Evolutionary conservation across 2,329 filamentous ascomycete genomes (phyloP).

Genomic region (Monilinia vaccinii-corymbosi): DNA sequence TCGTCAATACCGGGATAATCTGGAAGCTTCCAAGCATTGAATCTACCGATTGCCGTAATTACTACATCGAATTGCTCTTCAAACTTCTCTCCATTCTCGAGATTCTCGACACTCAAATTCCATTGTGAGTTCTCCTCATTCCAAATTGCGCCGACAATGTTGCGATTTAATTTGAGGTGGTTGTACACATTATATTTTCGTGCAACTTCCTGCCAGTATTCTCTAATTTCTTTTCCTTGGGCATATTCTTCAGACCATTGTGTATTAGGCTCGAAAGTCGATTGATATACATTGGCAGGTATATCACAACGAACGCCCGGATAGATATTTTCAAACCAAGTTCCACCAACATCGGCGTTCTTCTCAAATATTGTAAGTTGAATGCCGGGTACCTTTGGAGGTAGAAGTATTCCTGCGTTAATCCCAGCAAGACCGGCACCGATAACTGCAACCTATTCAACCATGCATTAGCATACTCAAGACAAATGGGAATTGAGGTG

Average conservation of each 20-base stretch:
- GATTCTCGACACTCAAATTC: slow-evolving; percentile 34
- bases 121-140: slow-evolving; percentile 42
- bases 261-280: slow-evolving; percentile 51
- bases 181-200: slow-evolving; percentile 56
- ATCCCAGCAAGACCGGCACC: slow-evolving; percentile 57
- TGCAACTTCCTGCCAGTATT: slow-evolving; percentile 56
- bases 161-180: slow-evolving; percentile 44
- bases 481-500: background rate
- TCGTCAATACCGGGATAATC: slow-evolving; percentile 47
- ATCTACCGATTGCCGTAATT: slow-evolving; percentile 54
- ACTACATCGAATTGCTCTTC: slow-evolving; percentile 48
- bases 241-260: slow-evolving; percentile 63
- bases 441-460: slow-evolving; percentile 34
- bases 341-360: slow-evolving; percentile 35
- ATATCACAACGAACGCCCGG: slow-evolving; percentile 21
- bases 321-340: slow-evolving; percentile 43
- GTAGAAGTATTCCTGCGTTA: slow-evolving; percentile 55
- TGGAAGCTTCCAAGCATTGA: slow-evolving; percentile 57
- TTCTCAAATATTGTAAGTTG: slow-evolving; percentile 41
- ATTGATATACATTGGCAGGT: slow-evolving; percentile 45
- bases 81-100: slow-evolving; percentile 31
- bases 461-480: background rate
- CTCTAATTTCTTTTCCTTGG: slow-evolving; percentile 54
- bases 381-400: slow-evolving; percentile 56
- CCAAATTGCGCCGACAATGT: slow-evolving; percentile 50